Conservation (phyloP, 129 eudicot species). For the Pittosporum tobira region DNA sequence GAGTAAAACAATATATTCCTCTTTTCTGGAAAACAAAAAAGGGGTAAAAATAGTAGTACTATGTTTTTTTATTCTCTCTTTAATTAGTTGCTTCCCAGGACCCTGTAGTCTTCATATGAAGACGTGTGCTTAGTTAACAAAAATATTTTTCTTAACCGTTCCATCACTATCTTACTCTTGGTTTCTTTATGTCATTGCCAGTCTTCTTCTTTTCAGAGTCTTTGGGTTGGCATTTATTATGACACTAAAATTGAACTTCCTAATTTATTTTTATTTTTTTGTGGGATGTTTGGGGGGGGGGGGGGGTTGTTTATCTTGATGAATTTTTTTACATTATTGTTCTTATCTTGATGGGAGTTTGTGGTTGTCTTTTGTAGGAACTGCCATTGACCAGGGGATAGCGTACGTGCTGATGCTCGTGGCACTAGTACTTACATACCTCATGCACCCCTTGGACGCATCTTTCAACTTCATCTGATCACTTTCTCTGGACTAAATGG, state of each 20-base stretch:
- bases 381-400: constrained; percentile 54
- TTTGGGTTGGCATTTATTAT: not conserved
- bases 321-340: constrained; percentile 1
- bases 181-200: not conserved
- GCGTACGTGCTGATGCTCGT: constrained; percentile 52
- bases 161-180: not conserved
- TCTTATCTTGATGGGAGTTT: not conserved
- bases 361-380: constrained; percentile 27
- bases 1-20: not conserved
- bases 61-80: not conserved
- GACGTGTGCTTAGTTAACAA: no score
- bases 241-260: not conserved
- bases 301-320: not conserved
- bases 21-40: no score
- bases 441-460: constrained; percentile 59
- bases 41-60: no score
- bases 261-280: not conserved
- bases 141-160: not conserved
- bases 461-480: constrained; percentile 23
- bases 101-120: no score
- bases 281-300: not conserved
- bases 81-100: no score
- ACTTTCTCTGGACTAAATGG: constrained; percentile 4
- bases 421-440: constrained; percentile 56
- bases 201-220: not conserved